Conservation (phyloP, 148 eudicot species). For the Amaranthus palmeri region DNA sequence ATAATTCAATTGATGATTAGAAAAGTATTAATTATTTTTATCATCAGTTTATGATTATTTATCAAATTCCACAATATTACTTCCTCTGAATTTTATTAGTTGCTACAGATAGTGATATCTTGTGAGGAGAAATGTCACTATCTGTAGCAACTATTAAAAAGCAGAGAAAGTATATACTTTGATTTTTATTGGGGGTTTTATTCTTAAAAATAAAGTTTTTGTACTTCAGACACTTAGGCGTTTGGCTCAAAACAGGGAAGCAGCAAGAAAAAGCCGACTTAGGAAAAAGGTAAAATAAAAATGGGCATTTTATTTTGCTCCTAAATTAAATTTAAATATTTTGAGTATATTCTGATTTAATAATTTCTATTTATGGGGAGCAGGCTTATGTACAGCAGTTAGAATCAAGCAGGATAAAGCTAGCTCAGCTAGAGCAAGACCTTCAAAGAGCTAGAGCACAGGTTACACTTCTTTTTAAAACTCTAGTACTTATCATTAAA, state of each 20-base stretch:
- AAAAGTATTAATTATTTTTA: too few relatives aligned
- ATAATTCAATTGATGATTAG: too few relatives aligned
- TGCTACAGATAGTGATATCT: too few relatives aligned
- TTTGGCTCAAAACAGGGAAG: conserved; percentile 99
- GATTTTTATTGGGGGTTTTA: too few relatives aligned
- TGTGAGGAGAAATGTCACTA: too few relatives aligned
- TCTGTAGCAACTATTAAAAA: too few relatives aligned
- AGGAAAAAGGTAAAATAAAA: conserved; percentile 57
- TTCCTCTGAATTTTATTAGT: too few relatives aligned
- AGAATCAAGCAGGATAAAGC: conserved; percentile 83
- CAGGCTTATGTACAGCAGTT: conserved; percentile 96
- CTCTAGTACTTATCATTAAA: too few relatives aligned
- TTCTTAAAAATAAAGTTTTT: background rate
- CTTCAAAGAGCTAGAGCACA: conserved; percentile 87
- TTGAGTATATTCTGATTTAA: background rate
- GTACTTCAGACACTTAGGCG: conserved; percentile 70
- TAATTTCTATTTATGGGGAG: background rate
- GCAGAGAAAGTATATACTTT: too few relatives aligned
- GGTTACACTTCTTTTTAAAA: conserved; percentile 27
- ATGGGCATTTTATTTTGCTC: background rate
- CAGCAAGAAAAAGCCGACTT: conserved; percentile 91
- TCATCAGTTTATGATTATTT: too few relatives aligned
- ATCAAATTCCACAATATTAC: too few relatives aligned
- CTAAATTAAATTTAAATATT: background rate
- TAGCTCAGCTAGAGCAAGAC: conserved; percentile 81